Conservation (phyloP, 441 rosid genomes). For the Flueggea neowawraea region DNA sequence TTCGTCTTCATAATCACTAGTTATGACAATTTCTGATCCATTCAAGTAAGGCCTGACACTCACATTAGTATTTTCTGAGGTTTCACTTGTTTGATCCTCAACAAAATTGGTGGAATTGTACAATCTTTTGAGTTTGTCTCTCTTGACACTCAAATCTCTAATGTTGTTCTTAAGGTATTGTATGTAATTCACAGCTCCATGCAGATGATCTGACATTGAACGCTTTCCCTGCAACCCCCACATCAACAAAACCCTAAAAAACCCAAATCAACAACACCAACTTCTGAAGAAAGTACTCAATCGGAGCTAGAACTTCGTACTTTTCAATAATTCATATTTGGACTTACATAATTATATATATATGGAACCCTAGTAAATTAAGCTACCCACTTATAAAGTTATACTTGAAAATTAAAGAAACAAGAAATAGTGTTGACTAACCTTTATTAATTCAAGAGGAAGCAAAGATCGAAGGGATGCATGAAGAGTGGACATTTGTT, state of each 20-base stretch:
- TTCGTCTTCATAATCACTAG: slow-evolving; percentile 17
- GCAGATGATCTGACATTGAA: slow-evolving; percentile 32
- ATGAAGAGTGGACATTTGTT: slow-evolving; percentile 27
- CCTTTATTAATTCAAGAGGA: slow-evolving; percentile 38
- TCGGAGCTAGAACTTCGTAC: no score
- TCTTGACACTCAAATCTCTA: slow-evolving; percentile 25
- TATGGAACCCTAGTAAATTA: no score
- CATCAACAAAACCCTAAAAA: slow-evolving; percentile 19
- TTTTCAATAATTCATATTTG: no score
- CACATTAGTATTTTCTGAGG: neutral
- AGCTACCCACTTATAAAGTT: no score
- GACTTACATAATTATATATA: no score
- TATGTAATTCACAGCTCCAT: slow-evolving; percentile 35
- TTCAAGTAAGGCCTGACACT: slow-evolving; percentile 14
- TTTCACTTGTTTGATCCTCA: neutral
- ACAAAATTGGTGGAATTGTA: slow-evolving; percentile 1
- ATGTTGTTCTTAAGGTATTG: slow-evolving; percentile 20
- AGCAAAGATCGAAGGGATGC: slow-evolving; percentile 40
- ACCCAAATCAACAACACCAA: no score
- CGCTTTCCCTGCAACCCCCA: slow-evolving; percentile 39
- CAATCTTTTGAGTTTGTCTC: slow-evolving; percentile 24
- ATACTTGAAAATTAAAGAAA: no score
- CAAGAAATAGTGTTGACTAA: no score
- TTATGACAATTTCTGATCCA: slow-evolving; percentile 30
- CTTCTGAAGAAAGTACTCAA: no score